These are phyloP conservation scores for Scedosporium minutisporum DNA, from an alignment of 2,329 filamentous ascomycete genomes.

Conservation along the genomic window DNA sequence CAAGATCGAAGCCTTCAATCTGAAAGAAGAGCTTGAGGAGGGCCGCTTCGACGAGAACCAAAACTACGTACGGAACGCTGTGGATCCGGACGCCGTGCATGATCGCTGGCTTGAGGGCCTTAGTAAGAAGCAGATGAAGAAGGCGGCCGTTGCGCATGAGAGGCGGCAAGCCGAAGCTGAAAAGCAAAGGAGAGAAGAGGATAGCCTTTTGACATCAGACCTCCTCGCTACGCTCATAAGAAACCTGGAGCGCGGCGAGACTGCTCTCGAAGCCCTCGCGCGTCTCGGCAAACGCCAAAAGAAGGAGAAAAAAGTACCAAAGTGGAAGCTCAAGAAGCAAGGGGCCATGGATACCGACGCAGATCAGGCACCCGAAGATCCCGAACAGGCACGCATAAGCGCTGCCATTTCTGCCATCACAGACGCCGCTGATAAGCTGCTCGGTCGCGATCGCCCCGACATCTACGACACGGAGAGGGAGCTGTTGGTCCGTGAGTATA, in stretches of 20 bases:
- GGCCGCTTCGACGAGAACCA: constrained; percentile 84
- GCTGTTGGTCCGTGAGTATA: constrained; percentile 70
- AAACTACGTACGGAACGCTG: constrained; percentile 84
- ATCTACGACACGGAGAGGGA: constrained; percentile 88
- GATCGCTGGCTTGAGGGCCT: constrained; percentile 89
- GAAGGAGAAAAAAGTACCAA: constrained; percentile 48
- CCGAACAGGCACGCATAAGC: constrained; percentile 59
- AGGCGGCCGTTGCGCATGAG: constrained; percentile 77
- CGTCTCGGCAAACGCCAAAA: constrained; percentile 61
- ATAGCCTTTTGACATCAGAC: constrained; percentile 63
- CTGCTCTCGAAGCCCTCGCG: constrained; percentile 76
- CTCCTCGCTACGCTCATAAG: constrained; percentile 64
- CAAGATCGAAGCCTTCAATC: constrained; percentile 92
- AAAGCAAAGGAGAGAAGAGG: constrained; percentile 62
- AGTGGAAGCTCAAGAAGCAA: constrained; percentile 63
- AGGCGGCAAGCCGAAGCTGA: constrained; percentile 70
- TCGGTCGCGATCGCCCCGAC: constrained; percentile 75
- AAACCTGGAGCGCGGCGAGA: constrained; percentile 70
- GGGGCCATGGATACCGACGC: constrained; percentile 63
- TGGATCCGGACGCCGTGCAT: constrained; percentile 80
- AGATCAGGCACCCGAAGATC: constrained; percentile 42
- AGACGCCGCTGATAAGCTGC: constrained; percentile 77
- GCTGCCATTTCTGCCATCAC: constrained; percentile 74
- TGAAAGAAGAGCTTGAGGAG: constrained; percentile 82
- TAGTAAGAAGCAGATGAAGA: constrained; percentile 87